Conservation (phyloP, 1,139 yeast species). For the Pichia sp. region DNA sequence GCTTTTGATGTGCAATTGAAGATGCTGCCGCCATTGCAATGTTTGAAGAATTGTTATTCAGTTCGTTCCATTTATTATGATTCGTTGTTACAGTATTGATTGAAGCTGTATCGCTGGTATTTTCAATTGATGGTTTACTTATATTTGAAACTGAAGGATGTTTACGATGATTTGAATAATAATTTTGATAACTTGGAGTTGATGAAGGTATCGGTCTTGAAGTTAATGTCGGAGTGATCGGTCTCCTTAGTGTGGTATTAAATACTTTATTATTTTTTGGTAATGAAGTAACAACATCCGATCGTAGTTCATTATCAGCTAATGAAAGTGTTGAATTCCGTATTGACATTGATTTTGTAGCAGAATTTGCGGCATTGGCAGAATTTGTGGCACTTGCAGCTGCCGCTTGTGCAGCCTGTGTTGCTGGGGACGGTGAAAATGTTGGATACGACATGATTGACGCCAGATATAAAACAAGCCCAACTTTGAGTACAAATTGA, state of each 20-base stretch:
- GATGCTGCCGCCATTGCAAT: neutral
- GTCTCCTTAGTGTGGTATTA: neutral
- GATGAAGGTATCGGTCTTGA: neutral
- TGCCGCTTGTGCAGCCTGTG: conserved; percentile 19
- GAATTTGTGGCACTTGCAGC: conserved; percentile 7
- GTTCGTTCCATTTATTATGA: neutral
- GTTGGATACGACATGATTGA: neutral
- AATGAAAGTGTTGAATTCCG: neutral
- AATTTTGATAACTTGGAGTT: neutral
- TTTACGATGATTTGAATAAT: neutral
- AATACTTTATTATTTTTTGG: neutral
- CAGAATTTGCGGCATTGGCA: conserved; percentile 5
- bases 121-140: neutral
- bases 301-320: neutral
- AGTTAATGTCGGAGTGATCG: neutral
- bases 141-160: neutral
- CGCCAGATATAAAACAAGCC: neutral
- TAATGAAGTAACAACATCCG: neutral
- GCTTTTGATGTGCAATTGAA: neutral
- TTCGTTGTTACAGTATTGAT: neutral
- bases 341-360: neutral
- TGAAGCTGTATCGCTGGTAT: neutral
- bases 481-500: too few relatives aligned
- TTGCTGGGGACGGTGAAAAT: neutral
- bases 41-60: neutral